Percentiles rank a stretch among this genome's conserved stretches.
Evolutionary conservation across 2,329 filamentous ascomycete species (phyloP).

Genomic region (Furcasterigmium sp.): DNA sequence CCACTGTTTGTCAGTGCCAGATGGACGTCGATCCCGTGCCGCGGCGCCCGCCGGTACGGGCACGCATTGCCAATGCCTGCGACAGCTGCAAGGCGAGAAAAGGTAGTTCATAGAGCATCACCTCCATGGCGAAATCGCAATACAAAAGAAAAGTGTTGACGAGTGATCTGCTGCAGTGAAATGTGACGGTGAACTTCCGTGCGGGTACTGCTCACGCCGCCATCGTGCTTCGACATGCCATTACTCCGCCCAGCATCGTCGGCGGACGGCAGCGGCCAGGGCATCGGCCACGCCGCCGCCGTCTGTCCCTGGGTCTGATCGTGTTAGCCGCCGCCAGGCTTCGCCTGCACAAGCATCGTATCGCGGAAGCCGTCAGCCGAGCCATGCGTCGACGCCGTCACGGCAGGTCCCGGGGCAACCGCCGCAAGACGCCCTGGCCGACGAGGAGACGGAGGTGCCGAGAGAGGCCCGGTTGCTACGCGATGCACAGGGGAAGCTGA

Average conservation of each 20-base stretch:
- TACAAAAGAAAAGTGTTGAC: neutral
- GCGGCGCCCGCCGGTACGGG: conserved; percentile 15
- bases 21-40: conserved; percentile 11
- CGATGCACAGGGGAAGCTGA: conserved; percentile 47
- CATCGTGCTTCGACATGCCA: conserved; percentile 37
- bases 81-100: conserved; percentile 50
- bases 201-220: conserved; percentile 41
- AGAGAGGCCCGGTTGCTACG: conserved; percentile 46
- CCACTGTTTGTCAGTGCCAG: too few relatives aligned
- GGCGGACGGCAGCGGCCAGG: conserved; percentile 14
- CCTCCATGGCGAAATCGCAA: neutral
- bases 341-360: conserved; percentile 5
- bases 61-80: conserved; percentile 47
- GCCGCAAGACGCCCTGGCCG: conserved; percentile 21
- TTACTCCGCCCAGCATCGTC: conserved; percentile 40
- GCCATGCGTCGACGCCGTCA: neutral
- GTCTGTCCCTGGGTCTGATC: conserved; percentile 1
- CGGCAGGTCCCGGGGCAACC: conserved; percentile 2
- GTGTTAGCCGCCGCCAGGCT: neutral
- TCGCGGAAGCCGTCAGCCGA: conserved; percentile 2
- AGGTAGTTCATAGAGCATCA: conserved; percentile 16
- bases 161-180: conserved; percentile 27
- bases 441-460: conserved; percentile 51
- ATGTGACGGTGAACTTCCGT: conserved; percentile 49
- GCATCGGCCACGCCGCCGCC: conserved; percentile 1